Percentiles rank a stretch among this genome's conserved stretches.
Evolutionary conservation across 2,329 filamentous ascomycete genomes (phyloP).

Genomic region (Volutella citrinella): DNA sequence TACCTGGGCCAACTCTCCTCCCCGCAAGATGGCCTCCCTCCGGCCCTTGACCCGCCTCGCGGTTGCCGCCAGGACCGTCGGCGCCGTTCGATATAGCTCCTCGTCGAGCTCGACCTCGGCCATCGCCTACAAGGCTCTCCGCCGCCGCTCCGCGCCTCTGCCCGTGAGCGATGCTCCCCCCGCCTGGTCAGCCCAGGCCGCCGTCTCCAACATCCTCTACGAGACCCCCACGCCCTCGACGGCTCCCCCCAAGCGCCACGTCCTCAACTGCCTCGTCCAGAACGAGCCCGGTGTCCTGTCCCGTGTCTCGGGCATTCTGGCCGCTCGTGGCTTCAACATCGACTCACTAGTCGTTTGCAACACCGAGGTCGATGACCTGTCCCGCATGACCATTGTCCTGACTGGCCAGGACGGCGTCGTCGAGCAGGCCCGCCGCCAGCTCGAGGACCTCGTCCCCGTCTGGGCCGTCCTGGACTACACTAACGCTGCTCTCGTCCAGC

Average conservation of each 20-base stretch:
- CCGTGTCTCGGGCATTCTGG: slow-evolving; percentile 92
- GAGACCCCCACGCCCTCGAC: slow-evolving; percentile 86
- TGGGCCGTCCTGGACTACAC: slow-evolving; percentile 99
- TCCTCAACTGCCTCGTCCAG: slow-evolving; percentile 97
- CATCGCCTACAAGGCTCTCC: slow-evolving; percentile 94
- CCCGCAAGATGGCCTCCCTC: slow-evolving; percentile 42
- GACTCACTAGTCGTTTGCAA: slow-evolving; percentile 97
- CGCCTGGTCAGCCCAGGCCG: slow-evolving; percentile 86
- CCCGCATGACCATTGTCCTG: slow-evolving; percentile 97
- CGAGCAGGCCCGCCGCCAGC: slow-evolving; percentile 90
- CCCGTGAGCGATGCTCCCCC: slow-evolving; percentile 74
- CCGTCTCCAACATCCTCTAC: slow-evolving; percentile 97
- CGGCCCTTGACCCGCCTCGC: slow-evolving; percentile 39
- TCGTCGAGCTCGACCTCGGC: slow-evolving; percentile 75
- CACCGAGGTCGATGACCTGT: slow-evolving; percentile 94
- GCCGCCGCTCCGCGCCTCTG: slow-evolving; percentile 81
- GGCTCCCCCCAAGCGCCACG: slow-evolving; percentile 85
- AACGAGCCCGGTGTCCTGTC: slow-evolving; percentile 98
- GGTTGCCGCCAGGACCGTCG: slow-evolving; percentile 24
- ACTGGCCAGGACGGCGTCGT: slow-evolving; percentile 96
- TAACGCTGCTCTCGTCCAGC: slow-evolving; percentile 85
- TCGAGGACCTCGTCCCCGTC: slow-evolving; percentile 95
- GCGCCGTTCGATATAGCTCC: slow-evolving; percentile 34
- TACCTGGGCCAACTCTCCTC: slow-evolving; percentile 18
- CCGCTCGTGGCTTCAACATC: slow-evolving; percentile 97